phyloP scores from a whole-genome alignment of 352 stramenopile genomes.

The Phytophthora cactorum region DNA sequence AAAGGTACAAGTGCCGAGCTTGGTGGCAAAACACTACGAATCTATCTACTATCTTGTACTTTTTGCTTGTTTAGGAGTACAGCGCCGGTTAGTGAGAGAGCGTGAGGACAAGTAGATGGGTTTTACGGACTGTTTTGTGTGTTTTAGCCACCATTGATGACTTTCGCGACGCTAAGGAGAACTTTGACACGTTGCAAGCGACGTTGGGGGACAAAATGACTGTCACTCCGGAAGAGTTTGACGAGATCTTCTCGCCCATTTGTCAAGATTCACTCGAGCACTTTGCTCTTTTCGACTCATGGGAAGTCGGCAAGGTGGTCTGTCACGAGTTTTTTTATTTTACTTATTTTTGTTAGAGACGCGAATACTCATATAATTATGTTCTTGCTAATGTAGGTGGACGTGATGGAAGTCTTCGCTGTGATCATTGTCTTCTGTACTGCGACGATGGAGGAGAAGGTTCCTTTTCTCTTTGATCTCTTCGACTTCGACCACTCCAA shows the following conservation, averaged over 20 bases:
- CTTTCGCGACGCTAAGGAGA: slow-evolving; percentile 58
- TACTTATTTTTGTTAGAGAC: too few species aligned
- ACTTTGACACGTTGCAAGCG: slow-evolving; percentile 67
- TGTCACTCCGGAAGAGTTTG: slow-evolving; percentile 72
- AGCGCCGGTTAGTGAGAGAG: slow-evolving; percentile 10
- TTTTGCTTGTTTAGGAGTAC: slow-evolving; percentile 14
- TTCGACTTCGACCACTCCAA: slow-evolving; percentile 85
- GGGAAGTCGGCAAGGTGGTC: slow-evolving; percentile 60
- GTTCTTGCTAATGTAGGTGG: slow-evolving; percentile 41
- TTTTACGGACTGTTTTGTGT: slow-evolving; percentile 1
- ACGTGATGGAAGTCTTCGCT: slow-evolving; percentile 78
- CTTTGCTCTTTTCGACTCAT: slow-evolving; percentile 74
- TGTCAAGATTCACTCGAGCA: slow-evolving; percentile 72
- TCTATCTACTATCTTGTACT: neutral
- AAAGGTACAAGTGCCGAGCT: slow-evolving; percentile 25
- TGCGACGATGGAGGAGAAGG: slow-evolving; percentile 65
- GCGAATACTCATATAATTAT: too few species aligned
- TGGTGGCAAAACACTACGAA: neutral
- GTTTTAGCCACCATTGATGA: slow-evolving; percentile 38
- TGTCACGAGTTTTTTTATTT: neutral
- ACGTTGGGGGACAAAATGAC: slow-evolving; percentile 82
- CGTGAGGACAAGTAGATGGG: neutral
- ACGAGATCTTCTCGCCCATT: slow-evolving; percentile 81
- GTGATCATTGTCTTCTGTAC: slow-evolving; percentile 81
- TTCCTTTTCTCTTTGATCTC: slow-evolving; percentile 76